Evolutionary conservation across 202 grass and related monocot genomes (phyloP).

Genomic region (Hordeum pubiflorum): DNA sequence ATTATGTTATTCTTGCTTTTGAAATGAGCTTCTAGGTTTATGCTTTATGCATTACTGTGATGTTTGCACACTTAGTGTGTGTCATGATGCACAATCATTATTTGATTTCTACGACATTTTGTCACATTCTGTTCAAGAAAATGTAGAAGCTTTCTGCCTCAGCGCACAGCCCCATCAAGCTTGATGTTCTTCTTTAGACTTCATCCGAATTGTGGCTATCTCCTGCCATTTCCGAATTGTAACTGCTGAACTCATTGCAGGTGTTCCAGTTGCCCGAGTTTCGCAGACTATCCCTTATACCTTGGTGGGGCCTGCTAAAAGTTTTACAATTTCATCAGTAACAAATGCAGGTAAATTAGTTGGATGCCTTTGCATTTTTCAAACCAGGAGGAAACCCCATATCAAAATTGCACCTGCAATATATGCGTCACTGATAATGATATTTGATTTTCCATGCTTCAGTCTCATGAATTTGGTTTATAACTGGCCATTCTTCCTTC

Average conservation of each 20-base stretch:
- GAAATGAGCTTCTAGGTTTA: background rate
- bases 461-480: background rate
- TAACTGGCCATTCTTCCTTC: background rate
- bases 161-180: background rate
- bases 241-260: background rate
- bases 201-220: background rate
- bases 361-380: background rate
- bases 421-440: background rate
- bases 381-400: background rate
- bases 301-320: background rate
- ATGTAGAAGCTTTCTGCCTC: background rate
- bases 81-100: background rate
- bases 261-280: background rate
- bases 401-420: background rate
- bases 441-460: background rate
- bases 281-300: background rate
- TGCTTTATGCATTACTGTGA: background rate
- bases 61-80: background rate
- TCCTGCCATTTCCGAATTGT: background rate
- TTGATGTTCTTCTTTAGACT: background rate
- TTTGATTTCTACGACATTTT: background rate
- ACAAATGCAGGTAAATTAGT: background rate
- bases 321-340: background rate
- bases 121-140: background rate
- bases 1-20: background rate